Evolutionary conservation across 352 stramenopile species (phyloP).

Genomic region (Globisporangium barbulae): DNA sequence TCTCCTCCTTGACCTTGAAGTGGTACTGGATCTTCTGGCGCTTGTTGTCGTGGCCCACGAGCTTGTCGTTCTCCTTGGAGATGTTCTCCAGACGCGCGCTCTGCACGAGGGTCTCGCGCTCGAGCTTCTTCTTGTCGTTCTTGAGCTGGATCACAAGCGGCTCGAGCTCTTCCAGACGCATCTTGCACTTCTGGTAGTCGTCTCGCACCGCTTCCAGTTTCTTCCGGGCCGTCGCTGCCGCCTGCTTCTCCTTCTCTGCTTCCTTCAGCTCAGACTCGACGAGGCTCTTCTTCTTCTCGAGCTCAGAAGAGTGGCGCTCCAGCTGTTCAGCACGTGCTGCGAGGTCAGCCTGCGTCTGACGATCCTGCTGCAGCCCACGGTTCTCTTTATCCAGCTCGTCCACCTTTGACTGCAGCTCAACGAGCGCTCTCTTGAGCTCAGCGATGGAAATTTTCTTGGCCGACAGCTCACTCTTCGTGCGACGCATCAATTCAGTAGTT

Average conservation of each 20-base stretch:
- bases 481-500: slow-evolving; percentile 5
- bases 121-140: slow-evolving; percentile 49
- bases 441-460: slow-evolving; percentile 17
- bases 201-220: slow-evolving; percentile 28
- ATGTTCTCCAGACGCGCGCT: slow-evolving; percentile 30
- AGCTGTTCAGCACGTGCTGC: slow-evolving; percentile 21
- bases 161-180: slow-evolving; percentile 15
- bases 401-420: slow-evolving; percentile 15
- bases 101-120: slow-evolving; percentile 23
- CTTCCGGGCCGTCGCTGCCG: slow-evolving; percentile 14
- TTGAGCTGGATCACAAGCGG: slow-evolving; percentile 20
- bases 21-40: slow-evolving; percentile 84
- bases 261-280: slow-evolving; percentile 22
- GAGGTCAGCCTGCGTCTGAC: slow-evolving; percentile 12
- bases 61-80: slow-evolving; percentile 60
- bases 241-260: slow-evolving; percentile 24
- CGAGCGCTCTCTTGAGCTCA: slow-evolving; percentile 20
- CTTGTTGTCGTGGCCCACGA: slow-evolving; percentile 76
- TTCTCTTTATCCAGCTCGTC: slow-evolving; percentile 29
- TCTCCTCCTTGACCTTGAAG: slow-evolving; percentile 79
- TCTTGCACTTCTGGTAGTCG: slow-evolving; percentile 12
- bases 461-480: slow-evolving; percentile 5
- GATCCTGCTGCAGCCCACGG: slow-evolving; percentile 20
- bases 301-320: slow-evolving; percentile 18
- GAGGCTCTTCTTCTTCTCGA: slow-evolving; percentile 21